Percentiles rank a stretch among this genome's conserved stretches.
Evolutionary conservation across 192 early-diverging fungal species (phyloP).

Genomic region (Coemansia sp.): DNA sequence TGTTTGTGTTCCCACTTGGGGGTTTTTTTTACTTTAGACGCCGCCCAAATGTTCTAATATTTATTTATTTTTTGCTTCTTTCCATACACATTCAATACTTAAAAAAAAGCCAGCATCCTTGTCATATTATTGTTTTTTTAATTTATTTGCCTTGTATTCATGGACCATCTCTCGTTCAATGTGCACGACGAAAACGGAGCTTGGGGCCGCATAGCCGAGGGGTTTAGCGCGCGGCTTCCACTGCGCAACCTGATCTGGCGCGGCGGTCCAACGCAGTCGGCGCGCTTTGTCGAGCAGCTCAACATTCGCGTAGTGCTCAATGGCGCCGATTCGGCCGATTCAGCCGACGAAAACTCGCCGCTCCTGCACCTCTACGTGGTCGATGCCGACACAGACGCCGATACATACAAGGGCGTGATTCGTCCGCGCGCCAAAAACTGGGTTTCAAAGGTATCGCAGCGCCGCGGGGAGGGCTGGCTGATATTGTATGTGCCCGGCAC

Average conservation of each 20-base stretch:
- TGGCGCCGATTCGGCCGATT: conserved; percentile 12
- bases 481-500: conserved; percentile 70
- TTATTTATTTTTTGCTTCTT: not conserved
- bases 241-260: conserved; percentile 79
- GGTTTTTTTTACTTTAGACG: too few species aligned
- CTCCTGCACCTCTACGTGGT: conserved; percentile 36
- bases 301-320: conserved; percentile 56
- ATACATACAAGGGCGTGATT: conserved; percentile 44
- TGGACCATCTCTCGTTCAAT: conserved; percentile 26
- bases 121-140: too few species aligned
- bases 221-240: conserved; percentile 68
- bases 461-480: conserved; percentile 75
- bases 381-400: conserved; percentile 27
- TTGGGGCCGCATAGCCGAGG: conserved; percentile 65
- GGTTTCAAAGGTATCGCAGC: conserved; percentile 20
- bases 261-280: conserved; percentile 62
- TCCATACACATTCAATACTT: not conserved
- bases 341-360: conserved; percentile 34
- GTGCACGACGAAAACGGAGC: conserved; percentile 31
- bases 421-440: conserved; percentile 42
- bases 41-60: too few species aligned
- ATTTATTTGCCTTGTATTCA: conserved; percentile 11
- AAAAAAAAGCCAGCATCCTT: too few species aligned
- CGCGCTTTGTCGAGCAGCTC: conserved; percentile 60
- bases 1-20: too few species aligned